Base-by-base conservation (phyloP, 495 filamentous ascomycete genomes). In the Penicillium mononematosum region DNA sequence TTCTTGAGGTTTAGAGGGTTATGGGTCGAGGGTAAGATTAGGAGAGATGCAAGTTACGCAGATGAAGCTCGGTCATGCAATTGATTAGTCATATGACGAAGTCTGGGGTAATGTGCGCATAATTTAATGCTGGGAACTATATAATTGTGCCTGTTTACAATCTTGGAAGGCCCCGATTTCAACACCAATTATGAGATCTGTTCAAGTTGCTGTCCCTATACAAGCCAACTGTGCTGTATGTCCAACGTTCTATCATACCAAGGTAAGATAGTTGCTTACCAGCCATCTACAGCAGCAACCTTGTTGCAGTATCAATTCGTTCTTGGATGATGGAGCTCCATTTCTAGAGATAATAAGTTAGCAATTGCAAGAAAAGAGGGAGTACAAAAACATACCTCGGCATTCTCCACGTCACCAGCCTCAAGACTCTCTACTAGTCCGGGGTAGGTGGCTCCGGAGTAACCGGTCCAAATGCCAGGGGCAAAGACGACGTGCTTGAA, bases 401-500 rank as follows among this genome's bases (percentile, higher is more conserved):
- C 75, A 58, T 78, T 80, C 5, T 58, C 61, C 47, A 71, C 44
- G 72, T 87, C 79, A 8, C 71, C 72, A 31, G 72, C 78, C 12
- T 85, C 82, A 48, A 88, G 70, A 50, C 78, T 80, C 70, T 88
- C 85, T 10, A 85, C 78, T 22, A 88, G 55, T 11, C 84, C 82
- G 3, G 85, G 85, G 61, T 82, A 88, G 11, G 83, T 87, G 34
- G 81, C 88, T 2, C 91, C 91, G 0, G 90, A 76, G 71, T 96
- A 96, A 7, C 91, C 91, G 0, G 90, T 95, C 91, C 91, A 96
- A 41, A 91, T 63, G 1, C 91, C 85, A n/a, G 85, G 83, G 6
- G 84, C 85, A 68, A 87, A 88, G 25, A 88, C 83, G n/a, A 86
- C 80, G 54, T 87, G 85, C 67, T 88, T 88, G 72, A 82, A 88